Evolutionary conservation across 768 basidiomycete species (phyloP).

Genomic region (Holtermannia corniformis): DNA sequence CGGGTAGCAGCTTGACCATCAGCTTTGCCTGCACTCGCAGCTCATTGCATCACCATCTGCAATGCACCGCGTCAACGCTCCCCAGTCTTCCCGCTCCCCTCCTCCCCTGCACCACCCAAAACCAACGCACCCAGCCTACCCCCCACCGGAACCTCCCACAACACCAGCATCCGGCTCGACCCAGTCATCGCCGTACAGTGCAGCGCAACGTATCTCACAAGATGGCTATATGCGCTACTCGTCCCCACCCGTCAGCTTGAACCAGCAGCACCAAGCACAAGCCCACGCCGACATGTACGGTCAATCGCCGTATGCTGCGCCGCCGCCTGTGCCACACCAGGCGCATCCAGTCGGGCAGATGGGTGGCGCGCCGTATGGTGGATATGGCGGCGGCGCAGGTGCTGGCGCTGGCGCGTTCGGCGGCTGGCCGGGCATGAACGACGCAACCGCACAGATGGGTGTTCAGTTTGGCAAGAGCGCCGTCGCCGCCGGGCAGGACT

Average conservation of each 20-base stretch:
- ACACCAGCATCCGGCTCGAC: slow-evolving; percentile 26
- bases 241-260: slow-evolving; percentile 23
- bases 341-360: slow-evolving; percentile 7
- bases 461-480: slow-evolving; percentile 91
- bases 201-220: slow-evolving; percentile 34
- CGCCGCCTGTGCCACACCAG: slow-evolving; percentile 8
- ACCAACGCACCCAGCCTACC: slow-evolving; percentile 40
- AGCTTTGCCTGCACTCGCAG: too few relatives aligned
- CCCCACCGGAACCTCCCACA: slow-evolving; percentile 38
- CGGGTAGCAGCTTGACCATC: too few relatives aligned
- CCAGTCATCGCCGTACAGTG: slow-evolving; percentile 36
- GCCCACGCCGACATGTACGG: slow-evolving; percentile 19
- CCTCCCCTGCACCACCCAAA: slow-evolving; percentile 40
- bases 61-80: too few relatives aligned
- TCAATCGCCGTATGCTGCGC: slow-evolving; percentile 11
- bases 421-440: slow-evolving; percentile 61
- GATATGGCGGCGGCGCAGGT: background rate
- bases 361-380: slow-evolving; percentile 7
- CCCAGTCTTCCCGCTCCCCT: slow-evolving; percentile 35
- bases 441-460: slow-evolving; percentile 87
- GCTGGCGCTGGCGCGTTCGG: slow-evolving; percentile 14
- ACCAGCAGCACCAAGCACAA: background rate
- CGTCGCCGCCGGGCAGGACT: slow-evolving; percentile 86
- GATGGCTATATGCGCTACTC: slow-evolving; percentile 36
- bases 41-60: too few relatives aligned